Conservation (phyloP, 805 yeast species). For the Metschnikowia proteae region DNA sequence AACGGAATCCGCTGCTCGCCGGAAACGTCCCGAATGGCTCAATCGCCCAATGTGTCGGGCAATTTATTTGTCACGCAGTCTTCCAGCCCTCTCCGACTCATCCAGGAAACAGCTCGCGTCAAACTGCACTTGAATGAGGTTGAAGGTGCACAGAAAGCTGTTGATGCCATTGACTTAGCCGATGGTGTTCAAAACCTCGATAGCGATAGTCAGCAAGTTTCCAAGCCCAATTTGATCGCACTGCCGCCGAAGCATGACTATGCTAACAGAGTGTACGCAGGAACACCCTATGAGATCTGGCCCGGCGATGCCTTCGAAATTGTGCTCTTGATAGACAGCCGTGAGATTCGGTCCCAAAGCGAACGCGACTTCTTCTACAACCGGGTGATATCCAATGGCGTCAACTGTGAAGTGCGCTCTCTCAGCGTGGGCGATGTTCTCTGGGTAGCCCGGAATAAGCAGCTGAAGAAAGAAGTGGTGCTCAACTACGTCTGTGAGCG, state of each 20-base stretch:
- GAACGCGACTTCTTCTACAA: conserved; percentile 70
- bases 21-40: background rate
- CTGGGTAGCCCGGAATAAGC: conserved; percentile 77
- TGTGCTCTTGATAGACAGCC: conserved; percentile 65
- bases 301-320: conserved; percentile 54
- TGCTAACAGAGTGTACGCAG: conserved; percentile 18
- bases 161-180: too few species aligned
- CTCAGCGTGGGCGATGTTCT: conserved; percentile 82
- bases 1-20: conserved; percentile 27
- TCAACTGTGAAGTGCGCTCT: conserved; percentile 50
- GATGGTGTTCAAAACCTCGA: too few species aligned
- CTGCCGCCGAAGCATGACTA: conserved; percentile 21
- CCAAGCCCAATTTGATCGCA: too few species aligned
- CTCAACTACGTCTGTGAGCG: conserved; percentile 86
- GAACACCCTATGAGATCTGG: conserved; percentile 54
- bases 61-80: background rate
- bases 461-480: conserved; percentile 58
- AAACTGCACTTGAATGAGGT: background rate
- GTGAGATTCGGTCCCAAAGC: conserved; percentile 68
- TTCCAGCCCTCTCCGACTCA: conserved; percentile 4
- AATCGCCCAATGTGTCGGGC: background rate
- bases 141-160: background rate
- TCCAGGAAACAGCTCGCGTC: background rate
- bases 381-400: conserved; percentile 47
- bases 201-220: too few species aligned